A percentile compares a stretch with the other conserved stretches of the same genome.
phyloP scores from a whole-genome alignment of 2,329 filamentous ascomycete species.

The Aspergillus bombycis region DNA sequence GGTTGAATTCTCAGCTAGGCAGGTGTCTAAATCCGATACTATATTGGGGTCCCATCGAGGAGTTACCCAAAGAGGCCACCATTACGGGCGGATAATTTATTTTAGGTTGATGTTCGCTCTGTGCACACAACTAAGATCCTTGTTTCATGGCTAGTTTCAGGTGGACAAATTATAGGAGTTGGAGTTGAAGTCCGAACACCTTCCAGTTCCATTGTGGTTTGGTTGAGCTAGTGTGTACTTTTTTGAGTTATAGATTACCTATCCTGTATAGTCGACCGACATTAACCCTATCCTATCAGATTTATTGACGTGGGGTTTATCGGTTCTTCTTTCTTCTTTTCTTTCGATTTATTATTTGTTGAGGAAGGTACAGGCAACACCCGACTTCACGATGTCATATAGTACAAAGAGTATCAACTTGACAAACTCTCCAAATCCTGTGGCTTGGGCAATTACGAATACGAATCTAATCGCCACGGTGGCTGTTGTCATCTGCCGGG shows the following conservation, averaged over 20 bases:
- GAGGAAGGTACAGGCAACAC: background rate
- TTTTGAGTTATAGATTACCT: background rate
- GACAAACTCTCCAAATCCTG: background rate
- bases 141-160: slow-evolving; percentile 3
- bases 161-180: slow-evolving; percentile 2
- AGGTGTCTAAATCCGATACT: background rate
- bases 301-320: background rate
- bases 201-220: background rate
- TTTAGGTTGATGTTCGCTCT: background rate
- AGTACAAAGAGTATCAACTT: background rate
- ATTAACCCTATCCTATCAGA: background rate
- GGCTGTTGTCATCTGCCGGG: slow-evolving; percentile 15
- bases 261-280: background rate
- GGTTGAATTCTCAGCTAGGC: background rate
- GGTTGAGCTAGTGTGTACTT: background rate
- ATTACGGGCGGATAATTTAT: background rate
- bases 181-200: slow-evolving; percentile 6
- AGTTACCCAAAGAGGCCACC: slow-evolving; percentile 1
- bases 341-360: background rate
- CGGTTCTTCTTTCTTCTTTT: background rate
- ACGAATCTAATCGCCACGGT: slow-evolving; percentile 14
- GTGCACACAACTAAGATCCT: background rate
- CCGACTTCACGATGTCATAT: background rate
- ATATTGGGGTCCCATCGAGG: background rate
- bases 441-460: slow-evolving; percentile 9